These are phyloP conservation scores for Rhodosporidiobolus sp. DNA, from an alignment of 768 basidiomycete genomes.

Conservation along the genomic window DNA sequence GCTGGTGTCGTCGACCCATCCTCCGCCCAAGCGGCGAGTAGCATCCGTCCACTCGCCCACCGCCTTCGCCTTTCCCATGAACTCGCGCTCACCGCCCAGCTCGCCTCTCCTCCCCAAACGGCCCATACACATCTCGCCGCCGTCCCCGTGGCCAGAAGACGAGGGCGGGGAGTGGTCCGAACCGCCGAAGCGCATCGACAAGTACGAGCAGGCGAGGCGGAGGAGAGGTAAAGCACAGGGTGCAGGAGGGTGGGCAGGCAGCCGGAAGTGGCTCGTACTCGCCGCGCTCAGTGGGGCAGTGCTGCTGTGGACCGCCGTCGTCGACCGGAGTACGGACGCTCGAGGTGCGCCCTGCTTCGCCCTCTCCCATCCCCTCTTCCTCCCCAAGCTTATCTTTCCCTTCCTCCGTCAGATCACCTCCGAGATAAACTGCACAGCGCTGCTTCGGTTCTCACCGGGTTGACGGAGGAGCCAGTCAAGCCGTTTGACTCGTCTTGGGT, in stretches of 20 bases:
- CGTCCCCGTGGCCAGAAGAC: neutral
- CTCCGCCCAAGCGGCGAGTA: neutral
- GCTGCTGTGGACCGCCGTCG: neutral
- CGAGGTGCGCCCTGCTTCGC: neutral
- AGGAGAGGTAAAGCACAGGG: neutral
- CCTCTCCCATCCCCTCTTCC: neutral
- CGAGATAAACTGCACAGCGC: neutral
- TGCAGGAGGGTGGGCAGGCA: neutral
- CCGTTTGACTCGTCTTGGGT: conserved; percentile 1
- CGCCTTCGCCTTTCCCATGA: neutral
- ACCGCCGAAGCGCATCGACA: neutral
- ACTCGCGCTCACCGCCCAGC: neutral
- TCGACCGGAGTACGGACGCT: neutral
- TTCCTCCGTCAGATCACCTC: neutral
- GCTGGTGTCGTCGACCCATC: neutral
- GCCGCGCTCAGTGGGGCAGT: neutral
- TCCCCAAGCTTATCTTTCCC: neutral
- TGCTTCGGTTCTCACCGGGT: neutral
- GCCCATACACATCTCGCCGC: neutral
- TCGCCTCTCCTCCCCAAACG: neutral
- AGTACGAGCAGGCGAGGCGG: neutral
- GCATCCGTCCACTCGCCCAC: neutral
- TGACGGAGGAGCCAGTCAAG: neutral
- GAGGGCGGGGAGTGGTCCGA: conserved; percentile 2
- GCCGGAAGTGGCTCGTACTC: neutral